A percentile compares a stretch with the other conserved stretches of the same genome.
phyloP scores from a whole-genome alignment of 2,329 filamentous ascomycete species.

The Diaporthe caulivora region DNA sequence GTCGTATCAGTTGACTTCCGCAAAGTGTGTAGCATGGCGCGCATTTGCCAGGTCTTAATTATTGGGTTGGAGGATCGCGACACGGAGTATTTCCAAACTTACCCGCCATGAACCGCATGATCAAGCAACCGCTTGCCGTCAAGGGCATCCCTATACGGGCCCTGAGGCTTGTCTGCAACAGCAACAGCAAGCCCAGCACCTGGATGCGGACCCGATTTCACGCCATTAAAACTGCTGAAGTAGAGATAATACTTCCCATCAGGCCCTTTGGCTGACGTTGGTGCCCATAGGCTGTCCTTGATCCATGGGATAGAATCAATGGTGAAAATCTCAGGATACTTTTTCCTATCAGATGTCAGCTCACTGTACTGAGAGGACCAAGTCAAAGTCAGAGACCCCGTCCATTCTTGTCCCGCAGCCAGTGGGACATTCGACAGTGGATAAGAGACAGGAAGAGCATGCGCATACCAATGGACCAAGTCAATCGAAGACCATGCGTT shows the following conservation, averaged over 20 bases:
- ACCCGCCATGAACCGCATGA: slow-evolving; percentile 2
- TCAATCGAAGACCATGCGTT: slow-evolving; percentile 63
- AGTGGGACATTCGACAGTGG: not conserved
- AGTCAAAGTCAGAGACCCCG: too few relatives aligned
- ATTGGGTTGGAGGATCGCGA: not conserved
- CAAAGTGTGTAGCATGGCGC: not conserved
- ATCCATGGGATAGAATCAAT: slow-evolving; percentile 55
- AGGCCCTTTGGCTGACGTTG: slow-evolving; percentile 53
- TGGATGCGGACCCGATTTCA: slow-evolving; percentile 48
- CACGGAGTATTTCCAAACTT: not conserved
- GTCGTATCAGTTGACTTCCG: too few relatives aligned
- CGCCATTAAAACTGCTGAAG: slow-evolving; percentile 60
- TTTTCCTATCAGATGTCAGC: not conserved
- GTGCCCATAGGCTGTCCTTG: slow-evolving; percentile 59
- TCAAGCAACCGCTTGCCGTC: slow-evolving; percentile 10
- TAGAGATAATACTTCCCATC: slow-evolving; percentile 62
- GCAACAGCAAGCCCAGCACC: slow-evolving; percentile 57
- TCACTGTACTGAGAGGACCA: too few relatives aligned
- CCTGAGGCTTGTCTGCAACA: slow-evolving; percentile 48
- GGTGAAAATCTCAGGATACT: slow-evolving; percentile 52
- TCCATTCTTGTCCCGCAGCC: not conserved
- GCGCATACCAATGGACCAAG: slow-evolving; percentile 60
- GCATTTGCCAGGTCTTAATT: not conserved
- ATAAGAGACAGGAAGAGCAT: slow-evolving; percentile 42
- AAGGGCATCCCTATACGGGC: slow-evolving; percentile 3